Percentiles rank a stretch among this genome's conserved stretches.
Conservation (phyloP, 768 basidiomycete species). For the Leccinum subgranulosum region DNA sequence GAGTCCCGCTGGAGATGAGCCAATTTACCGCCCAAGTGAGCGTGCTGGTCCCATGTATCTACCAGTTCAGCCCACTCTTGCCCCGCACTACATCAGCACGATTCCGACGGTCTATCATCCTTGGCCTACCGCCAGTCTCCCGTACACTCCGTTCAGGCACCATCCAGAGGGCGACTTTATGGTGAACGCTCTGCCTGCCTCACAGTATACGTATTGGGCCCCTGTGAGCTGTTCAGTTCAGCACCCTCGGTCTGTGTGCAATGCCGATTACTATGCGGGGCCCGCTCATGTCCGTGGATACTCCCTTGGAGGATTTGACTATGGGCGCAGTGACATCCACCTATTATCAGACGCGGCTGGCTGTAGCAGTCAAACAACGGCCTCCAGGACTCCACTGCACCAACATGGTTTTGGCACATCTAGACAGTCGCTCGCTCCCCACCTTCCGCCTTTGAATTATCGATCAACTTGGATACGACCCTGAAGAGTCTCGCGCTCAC, state of each 20-base stretch:
- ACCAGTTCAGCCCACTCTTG: slow-evolving; percentile 55
- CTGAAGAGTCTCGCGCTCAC: slow-evolving; percentile 27
- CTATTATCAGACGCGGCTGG: slow-evolving; percentile 42
- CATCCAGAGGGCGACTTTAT: slow-evolving; percentile 14
- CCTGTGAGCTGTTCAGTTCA: slow-evolving; percentile 37
- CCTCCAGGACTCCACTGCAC: slow-evolving; percentile 42
- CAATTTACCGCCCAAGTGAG: slow-evolving; percentile 54
- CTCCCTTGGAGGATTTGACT: slow-evolving; percentile 57
- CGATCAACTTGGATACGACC: slow-evolving; percentile 51
- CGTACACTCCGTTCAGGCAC: slow-evolving; percentile 23
- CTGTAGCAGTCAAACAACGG: slow-evolving; percentile 34
- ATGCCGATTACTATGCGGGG: slow-evolving; percentile 45
- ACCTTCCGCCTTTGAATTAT: slow-evolving; percentile 40
- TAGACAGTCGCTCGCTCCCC: slow-evolving; percentile 43
- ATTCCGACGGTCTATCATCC: slow-evolving; percentile 31
- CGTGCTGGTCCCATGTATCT: slow-evolving; percentile 57
- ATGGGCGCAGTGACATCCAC: slow-evolving; percentile 44
- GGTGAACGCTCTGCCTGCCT: slow-evolving; percentile 6
- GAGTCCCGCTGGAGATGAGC: slow-evolving; percentile 80
- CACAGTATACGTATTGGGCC: slow-evolving; percentile 25
- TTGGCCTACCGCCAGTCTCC: slow-evolving; percentile 17
- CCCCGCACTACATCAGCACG: slow-evolving; percentile 34
- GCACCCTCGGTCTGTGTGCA: slow-evolving; percentile 57
- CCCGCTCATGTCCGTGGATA: slow-evolving; percentile 56
- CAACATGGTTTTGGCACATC: slow-evolving; percentile 40